Evolutionary conservation across 2,329 filamentous ascomycete species (phyloP).

Genomic region (Aspergillus hortae): DNA sequence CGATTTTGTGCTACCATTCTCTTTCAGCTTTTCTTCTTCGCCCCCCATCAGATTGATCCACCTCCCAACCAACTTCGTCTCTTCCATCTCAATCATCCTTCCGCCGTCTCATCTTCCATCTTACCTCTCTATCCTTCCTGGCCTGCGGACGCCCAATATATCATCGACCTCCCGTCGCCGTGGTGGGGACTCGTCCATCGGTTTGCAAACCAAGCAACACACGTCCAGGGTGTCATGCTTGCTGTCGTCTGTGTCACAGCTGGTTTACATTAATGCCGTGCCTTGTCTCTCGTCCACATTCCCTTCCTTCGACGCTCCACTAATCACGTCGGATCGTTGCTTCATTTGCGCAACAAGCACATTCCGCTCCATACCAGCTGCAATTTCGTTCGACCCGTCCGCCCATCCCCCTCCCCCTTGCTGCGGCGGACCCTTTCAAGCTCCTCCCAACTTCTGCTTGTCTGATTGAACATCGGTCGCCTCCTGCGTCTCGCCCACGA

Average conservation of each 20-base stretch:
- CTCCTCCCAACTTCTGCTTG: conserved; percentile 24
- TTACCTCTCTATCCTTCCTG: neutral
- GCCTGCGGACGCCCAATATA: neutral
- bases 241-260: conserved; percentile 35
- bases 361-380: conserved; percentile 30
- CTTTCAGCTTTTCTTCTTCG: conserved; percentile 9
- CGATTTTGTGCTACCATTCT: conserved; percentile 8
- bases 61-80: neutral
- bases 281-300: conserved; percentile 36
- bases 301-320: conserved; percentile 30
- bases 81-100: neutral
- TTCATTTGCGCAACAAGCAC: conserved; percentile 28
- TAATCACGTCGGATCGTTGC: conserved; percentile 27
- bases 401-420: conserved; percentile 29
- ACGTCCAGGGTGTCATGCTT: conserved; percentile 29
- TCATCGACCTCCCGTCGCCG: conserved; percentile 1
- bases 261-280: conserved; percentile 33
- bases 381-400: conserved; percentile 21
- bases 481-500: conserved; percentile 11
- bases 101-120: neutral
- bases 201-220: conserved; percentile 15
- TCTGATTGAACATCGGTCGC: conserved; percentile 19
- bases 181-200: conserved; percentile 9
- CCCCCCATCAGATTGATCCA: conserved; percentile 1
- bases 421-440: conserved; percentile 28